Evolutionary conservation across 257 asterid species (phyloP), one percentile per base, ranked within the genome.

Genomic region (Euphrasia confusa): DNA sequence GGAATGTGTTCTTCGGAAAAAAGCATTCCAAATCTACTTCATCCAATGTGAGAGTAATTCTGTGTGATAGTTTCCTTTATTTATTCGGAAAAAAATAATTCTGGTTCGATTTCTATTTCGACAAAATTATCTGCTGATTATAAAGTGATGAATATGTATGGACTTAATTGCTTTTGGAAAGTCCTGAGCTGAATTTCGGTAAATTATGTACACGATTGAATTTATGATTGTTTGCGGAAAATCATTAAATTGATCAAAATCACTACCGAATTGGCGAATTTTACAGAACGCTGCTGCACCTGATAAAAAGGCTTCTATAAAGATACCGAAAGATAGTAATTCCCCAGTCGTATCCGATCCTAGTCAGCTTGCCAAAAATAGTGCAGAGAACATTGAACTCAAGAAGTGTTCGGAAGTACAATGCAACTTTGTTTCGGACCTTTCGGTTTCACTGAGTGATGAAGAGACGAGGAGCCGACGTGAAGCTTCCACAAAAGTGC

Each of bases 1-100:
- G 87, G 79, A 66, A 84, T 14, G 90, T 87, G 15, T 96, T 93
- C 67, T 89, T 87, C 24, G 95, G 99, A 59, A 93, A 89, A 81
- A 93, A 89, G 75, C 58, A 79, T 56, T 80, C 99, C 14, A 87
- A 83, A 71, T 73, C 97, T 28, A 77, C 42, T 59, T 79, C 74
- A 64, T 79, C 95, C 72, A 89, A 83, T 71, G 99, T 86, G 78
- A 81, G 95, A 58, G 63, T 21, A 21, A 21, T 30, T 63, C 27
- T 50, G n/a, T 47, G 83, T 85, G 10, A 7, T 18, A 14, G 5
- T 47, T 3, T 6, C 24, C 9, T 6, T 12, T 49, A 15, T 49
- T n/a, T 14, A 5, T 14, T 14, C 9, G 6, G 17, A 18, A 33
- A 49, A 58, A 12, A 7, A 50, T 17, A 7, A 50, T 17, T 61